A percentile compares a stretch with the other conserved stretches of the same genome.
Conservation (phyloP, 306 rosid species). For the Rosa lucieae region DNA sequence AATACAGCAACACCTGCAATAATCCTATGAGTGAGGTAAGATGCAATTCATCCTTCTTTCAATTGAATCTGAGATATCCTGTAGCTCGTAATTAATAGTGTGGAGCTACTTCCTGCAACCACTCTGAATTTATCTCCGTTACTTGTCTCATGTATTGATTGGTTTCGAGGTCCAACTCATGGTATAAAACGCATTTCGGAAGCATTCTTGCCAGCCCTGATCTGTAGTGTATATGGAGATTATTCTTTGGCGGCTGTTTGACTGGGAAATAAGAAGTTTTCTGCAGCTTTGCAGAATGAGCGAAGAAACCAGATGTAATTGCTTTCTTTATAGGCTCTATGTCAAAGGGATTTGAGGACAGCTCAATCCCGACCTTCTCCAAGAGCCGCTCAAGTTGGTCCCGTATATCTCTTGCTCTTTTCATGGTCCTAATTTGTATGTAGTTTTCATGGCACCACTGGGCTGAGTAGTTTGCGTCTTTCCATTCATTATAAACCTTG, state of each 20-base stretch:
- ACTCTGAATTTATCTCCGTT: constrained; percentile 68
- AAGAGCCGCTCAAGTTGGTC: constrained; percentile 81
- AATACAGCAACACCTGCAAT: too few species aligned
- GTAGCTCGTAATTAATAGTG: constrained; percentile 44
- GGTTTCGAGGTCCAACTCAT: constrained; percentile 77
- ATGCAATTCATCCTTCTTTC: too few species aligned
- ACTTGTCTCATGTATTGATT: constrained; percentile 88
- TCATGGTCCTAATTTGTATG: constrained; percentile 92
- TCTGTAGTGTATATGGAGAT: too few species aligned
- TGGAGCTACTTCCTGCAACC: constrained; percentile 82
- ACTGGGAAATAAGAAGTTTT: too few species aligned
- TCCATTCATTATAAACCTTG: constrained; percentile 82
- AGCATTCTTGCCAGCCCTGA: too few species aligned
- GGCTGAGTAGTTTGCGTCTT: constrained; percentile 77
- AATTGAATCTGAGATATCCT: too few species aligned
- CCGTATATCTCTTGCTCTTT: constrained; percentile 77
- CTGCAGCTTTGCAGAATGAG: too few species aligned
- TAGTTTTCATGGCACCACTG: constrained; percentile 87
- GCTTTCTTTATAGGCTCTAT: constrained; percentile 70
- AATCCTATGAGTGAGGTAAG: too few species aligned
- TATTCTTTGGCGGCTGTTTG: too few species aligned
- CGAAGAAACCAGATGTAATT: constrained; percentile 14
- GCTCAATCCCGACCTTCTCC: constrained; percentile 82
- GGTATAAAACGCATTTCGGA: constrained; percentile 21
- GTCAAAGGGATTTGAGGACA: constrained; percentile 51